A percentile compares a stretch with the other conserved stretches of the same genome.
Conservation (phyloP, 345 rosid species). For the Eucalyptus marginata region DNA sequence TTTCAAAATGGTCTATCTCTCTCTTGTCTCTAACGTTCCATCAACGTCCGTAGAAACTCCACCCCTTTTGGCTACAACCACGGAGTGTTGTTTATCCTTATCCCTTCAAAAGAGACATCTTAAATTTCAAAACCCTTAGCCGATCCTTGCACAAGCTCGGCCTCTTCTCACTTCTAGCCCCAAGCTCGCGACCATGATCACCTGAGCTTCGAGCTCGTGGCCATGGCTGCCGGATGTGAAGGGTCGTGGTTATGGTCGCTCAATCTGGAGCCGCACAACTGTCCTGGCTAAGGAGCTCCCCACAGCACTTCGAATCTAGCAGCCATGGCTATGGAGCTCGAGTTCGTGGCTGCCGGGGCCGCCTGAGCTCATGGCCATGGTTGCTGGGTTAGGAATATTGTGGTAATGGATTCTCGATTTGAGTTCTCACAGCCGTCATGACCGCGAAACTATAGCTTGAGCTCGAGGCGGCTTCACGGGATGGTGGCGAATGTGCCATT, state of each 20-base stretch:
- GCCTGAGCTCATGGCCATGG: neutral
- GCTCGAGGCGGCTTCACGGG: neutral
- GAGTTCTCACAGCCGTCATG: neutral
- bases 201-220: neutral
- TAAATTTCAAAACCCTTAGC: neutral
- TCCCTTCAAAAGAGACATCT: neutral
- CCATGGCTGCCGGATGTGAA: neutral
- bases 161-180: neutral
- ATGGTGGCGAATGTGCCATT: neutral
- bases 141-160: neutral
- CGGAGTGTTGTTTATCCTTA: neutral
- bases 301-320: neutral
- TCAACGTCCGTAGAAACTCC: neutral
- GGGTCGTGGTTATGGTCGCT: neutral
- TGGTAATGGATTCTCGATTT: neutral
- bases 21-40: neutral
- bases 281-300: neutral
- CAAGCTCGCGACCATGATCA: neutral
- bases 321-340: neutral
- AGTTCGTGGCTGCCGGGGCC: neutral
- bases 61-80: neutral
- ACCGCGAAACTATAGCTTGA: neutral
- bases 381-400: neutral
- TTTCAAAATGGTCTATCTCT: neutral
- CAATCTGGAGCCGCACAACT: neutral